Conservation (phyloP, 2,329 filamentous ascomycete genomes). For the Cadophora gregata region DNA sequence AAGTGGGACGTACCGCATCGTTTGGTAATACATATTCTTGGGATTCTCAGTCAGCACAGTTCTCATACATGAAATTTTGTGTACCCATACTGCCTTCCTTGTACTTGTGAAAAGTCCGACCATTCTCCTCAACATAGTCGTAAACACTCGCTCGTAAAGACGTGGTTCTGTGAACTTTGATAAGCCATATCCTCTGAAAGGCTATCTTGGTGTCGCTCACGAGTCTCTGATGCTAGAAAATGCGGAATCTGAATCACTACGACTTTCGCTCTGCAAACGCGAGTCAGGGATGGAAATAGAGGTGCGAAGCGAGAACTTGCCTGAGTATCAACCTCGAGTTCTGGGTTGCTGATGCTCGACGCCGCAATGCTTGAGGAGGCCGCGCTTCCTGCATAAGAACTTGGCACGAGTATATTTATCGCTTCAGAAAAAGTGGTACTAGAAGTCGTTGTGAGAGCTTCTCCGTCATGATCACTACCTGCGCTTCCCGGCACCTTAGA, state of each 20-base stretch:
- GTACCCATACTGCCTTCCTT: slow-evolving; percentile 20
- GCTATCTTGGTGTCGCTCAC: background rate
- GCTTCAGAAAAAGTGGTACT: background rate
- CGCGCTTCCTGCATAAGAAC: background rate
- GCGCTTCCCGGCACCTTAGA: background rate
- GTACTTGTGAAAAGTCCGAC: slow-evolving; percentile 21
- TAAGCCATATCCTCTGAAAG: background rate
- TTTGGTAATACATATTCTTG: slow-evolving; percentile 25
- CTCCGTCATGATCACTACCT: background rate
- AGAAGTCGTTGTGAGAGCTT: background rate
- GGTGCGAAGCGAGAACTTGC: background rate
- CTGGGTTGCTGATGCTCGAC: background rate
- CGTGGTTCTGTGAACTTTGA: background rate
- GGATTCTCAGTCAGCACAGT: background rate
- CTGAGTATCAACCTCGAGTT: background rate
- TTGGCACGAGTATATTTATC: background rate
- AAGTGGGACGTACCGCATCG: slow-evolving; percentile 19
- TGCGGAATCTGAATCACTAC: background rate
- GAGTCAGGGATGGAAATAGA: background rate
- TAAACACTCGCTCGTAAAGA: slow-evolving; percentile 20
- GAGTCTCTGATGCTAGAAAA: background rate
- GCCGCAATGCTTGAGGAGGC: background rate
- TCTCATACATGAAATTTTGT: too few species aligned
- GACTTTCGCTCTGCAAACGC: background rate
- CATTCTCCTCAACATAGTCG: slow-evolving; percentile 22